Conservation (phyloP, 2,329 filamentous ascomycete genomes). For the Scleromitrula shiraiana region DNA sequence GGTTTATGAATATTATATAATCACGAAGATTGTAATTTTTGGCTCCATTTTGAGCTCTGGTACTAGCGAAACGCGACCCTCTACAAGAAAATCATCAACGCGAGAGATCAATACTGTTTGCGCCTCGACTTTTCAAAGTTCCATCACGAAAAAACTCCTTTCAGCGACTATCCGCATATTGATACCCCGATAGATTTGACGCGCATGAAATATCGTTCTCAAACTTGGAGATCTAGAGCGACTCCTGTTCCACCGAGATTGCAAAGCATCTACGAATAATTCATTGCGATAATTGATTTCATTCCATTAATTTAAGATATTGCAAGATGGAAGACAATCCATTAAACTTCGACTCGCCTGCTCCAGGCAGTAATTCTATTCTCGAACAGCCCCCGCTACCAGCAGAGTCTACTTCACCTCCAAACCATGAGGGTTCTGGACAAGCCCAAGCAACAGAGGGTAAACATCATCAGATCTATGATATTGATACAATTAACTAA, state of each 20-base stretch:
- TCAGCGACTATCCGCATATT: background rate
- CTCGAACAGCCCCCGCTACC: conserved; percentile 47
- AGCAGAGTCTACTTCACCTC: conserved; percentile 30
- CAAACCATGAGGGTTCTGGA: conserved; percentile 26
- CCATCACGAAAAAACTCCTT: background rate
- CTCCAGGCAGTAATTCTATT: conserved; percentile 47
- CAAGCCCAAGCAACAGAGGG: conserved; percentile 37
- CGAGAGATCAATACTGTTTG: conserved; percentile 8
- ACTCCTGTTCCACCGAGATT: conserved; percentile 13
- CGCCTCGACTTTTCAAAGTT: conserved; percentile 5
- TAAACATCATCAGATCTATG: conserved; percentile 30
- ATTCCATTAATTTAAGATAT: conserved; percentile 13
- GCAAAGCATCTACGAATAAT: conserved; percentile 8
- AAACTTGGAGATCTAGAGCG: conserved; percentile 11
- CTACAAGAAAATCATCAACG: conserved; percentile 9
- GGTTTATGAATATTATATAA: background rate
- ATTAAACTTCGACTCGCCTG: conserved; percentile 49
- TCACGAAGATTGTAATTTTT: background rate
- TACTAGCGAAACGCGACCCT: conserved; percentile 6
- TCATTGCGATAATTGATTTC: conserved; percentile 27
- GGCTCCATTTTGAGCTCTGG: conserved; percentile 8
- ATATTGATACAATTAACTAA: background rate
- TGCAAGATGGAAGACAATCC: conserved; percentile 51
- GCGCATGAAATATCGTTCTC: conserved; percentile 12
- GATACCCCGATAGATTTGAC: background rate